Base-by-base conservation (phyloP, 805 yeast species). In the Candida bentonensis region DNA sequence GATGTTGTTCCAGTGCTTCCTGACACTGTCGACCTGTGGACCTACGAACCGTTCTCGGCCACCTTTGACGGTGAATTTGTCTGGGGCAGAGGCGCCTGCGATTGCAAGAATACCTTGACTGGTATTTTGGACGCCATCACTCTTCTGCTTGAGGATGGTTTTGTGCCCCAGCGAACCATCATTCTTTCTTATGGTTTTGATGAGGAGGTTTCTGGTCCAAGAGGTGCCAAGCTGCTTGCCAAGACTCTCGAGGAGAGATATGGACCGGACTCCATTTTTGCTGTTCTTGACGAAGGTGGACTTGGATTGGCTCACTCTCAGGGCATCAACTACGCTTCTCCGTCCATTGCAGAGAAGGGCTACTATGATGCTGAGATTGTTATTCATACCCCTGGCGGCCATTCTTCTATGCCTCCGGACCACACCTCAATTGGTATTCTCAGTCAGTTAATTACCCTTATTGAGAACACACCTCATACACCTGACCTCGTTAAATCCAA, bases 351-450 rank as follows among this genome's bases (percentile, higher is more conserved):
- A 17, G 82, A 79, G 55, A 78, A 77, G 58, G 83, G 84, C 3
- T 70, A 68, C 46, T 56, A 78, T 17, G 78, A 77, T 51, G 52
- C 71, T 2, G 48, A 55, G 23, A 64, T 80, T 36, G 66, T 67
- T 2, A 61, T 82, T 34, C 62, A 63, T 21, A 77, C 82, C 20
- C 74, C 76, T 13, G 94, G 94, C 30, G 94, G 94, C 5, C 94
- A 82, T 56, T 76, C 89, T 1, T 79, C 88, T 5, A 59, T 71
- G n/a, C 92, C 94, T 5, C 89, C 88, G 2, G 79, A 74, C 41
- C 92, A 84, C 55, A 82, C 94, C 3, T 71, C 82, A 2, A 82
- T 85, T 61, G 95, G 92, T 11, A 70, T 84, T 28, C 65, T 79
- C 43, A 68, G 85, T 2, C 76, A 79, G 46, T 64, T 83, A 45